phyloP scores from a whole-genome alignment of 2,329 filamentous ascomycete species.

The Pseudocercospora musae region DNA sequence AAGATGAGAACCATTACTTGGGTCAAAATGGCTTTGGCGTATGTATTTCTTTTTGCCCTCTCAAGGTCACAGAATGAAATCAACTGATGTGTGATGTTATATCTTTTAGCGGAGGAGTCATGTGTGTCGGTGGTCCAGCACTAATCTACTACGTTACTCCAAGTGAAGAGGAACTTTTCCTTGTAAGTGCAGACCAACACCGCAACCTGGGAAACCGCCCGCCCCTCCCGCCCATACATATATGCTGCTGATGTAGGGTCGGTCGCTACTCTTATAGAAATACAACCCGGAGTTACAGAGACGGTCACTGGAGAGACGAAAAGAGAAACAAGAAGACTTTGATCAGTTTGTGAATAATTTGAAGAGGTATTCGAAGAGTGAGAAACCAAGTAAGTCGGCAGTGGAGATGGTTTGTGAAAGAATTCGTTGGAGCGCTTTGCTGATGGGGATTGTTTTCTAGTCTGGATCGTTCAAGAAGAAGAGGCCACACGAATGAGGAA shows the following conservation, averaged over 20 bases:
- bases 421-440: too few species aligned
- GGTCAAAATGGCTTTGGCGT: conserved; percentile 70
- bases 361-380: conserved; percentile 85
- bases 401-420: too few species aligned
- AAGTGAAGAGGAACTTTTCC: conserved; percentile 86
- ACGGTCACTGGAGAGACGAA: conserved; percentile 74
- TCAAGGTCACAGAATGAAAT: too few species aligned
- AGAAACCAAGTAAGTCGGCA: conserved; percentile 73
- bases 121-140: conserved; percentile 81
- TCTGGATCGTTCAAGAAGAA: conserved; percentile 38
- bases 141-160: conserved; percentile 77
- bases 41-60: too few species aligned
- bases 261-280: too few species aligned
- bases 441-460: conserved; percentile 23
- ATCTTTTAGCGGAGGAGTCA: conserved; percentile 60
- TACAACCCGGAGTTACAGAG: conserved; percentile 96
- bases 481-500: conserved; percentile 28
- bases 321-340: conserved; percentile 77
- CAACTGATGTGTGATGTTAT: conserved; percentile 1
- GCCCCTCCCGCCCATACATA: too few species aligned
- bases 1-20: conserved; percentile 49
- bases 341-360: conserved; percentile 80
- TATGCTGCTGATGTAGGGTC: too few species aligned
- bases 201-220: not conserved
- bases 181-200: conserved; percentile 39